Percentiles rank a stretch among this genome's conserved stretches.
phyloP scores from a whole-genome alignment of 768 basidiomycete genomes.

The Podaxis carcinomalis region DNA sequence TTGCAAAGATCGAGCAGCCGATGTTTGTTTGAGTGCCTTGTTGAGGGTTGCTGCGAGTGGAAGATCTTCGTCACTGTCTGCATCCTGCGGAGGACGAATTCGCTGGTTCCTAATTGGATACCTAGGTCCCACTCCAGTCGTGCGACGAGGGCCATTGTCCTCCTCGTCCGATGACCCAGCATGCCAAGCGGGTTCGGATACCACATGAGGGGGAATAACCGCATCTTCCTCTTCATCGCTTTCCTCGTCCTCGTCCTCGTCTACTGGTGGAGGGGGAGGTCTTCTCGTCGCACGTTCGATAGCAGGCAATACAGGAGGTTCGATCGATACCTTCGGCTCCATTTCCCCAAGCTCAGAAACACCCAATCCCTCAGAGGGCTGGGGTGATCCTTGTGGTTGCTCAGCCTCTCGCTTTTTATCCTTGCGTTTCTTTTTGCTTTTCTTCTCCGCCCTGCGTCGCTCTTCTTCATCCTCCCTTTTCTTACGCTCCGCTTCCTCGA shows the following conservation, averaged over 20 bases:
- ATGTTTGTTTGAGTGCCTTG: slow-evolving; percentile 46
- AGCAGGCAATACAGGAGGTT: slow-evolving; percentile 42
- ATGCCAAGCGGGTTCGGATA: slow-evolving; percentile 31
- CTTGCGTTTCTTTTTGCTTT: slow-evolving; percentile 47
- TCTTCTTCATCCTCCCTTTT: slow-evolving; percentile 43
- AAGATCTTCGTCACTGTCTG: slow-evolving; percentile 76
- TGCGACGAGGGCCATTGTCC: slow-evolving; percentile 45
- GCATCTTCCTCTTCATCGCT: slow-evolving; percentile 29
- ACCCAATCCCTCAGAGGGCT: neutral
- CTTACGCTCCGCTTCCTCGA: slow-evolving; percentile 48
- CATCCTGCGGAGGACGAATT: slow-evolving; percentile 24
- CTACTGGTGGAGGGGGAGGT: slow-evolving; percentile 33
- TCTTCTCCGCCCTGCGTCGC: slow-evolving; percentile 40
- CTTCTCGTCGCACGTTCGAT: slow-evolving; percentile 35
- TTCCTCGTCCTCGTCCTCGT: slow-evolving; percentile 48
- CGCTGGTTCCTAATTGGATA: slow-evolving; percentile 29
- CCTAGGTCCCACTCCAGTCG: slow-evolving; percentile 54
- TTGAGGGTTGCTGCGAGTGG: slow-evolving; percentile 66
- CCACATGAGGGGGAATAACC: slow-evolving; percentile 13
- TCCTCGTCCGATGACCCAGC: slow-evolving; percentile 70
- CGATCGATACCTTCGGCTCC: slow-evolving; percentile 28
- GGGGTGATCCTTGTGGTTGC: slow-evolving; percentile 7
- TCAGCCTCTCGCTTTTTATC: slow-evolving; percentile 22
- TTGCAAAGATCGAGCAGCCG: slow-evolving; percentile 16
- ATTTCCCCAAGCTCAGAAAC: slow-evolving; percentile 11